phyloP scores from a whole-genome alignment of 208 protist genomes.

The Leishmania martiniquensis region DNA sequence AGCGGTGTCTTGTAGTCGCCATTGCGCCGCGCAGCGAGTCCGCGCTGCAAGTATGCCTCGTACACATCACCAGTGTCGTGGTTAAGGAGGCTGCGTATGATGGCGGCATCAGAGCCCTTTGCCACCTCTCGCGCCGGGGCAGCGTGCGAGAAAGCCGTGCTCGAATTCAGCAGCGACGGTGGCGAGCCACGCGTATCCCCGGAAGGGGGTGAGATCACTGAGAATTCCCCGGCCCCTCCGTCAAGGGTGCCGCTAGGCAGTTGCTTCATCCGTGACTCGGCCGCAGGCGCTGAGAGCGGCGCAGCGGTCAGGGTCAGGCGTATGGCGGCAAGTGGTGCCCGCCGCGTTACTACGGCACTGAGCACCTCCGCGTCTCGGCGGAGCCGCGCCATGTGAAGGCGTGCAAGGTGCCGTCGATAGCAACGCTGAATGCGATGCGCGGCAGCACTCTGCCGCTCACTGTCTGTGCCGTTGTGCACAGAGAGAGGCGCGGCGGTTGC shows the following conservation, averaged over 20 bases:
- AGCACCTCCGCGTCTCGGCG: constrained; percentile 23
- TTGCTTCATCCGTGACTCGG: neutral
- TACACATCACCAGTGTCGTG: constrained; percentile 48
- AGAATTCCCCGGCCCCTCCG: neutral
- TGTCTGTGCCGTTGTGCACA: neutral
- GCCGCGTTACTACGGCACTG: constrained; percentile 22
- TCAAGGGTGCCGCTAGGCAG: neutral
- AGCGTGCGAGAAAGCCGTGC: neutral
- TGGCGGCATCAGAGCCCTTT: neutral
- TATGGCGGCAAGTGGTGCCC: constrained; percentile 20
- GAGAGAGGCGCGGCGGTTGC: neutral
- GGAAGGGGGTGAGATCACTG: neutral
- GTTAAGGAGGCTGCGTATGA: constrained; percentile 29
- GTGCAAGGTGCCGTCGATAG: constrained; percentile 9
- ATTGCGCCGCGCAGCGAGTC: constrained; percentile 20
- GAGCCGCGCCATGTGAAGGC: constrained; percentile 9
- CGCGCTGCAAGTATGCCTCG: constrained; percentile 24
- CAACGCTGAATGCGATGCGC: constrained; percentile 24
- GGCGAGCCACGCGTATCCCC: neutral
- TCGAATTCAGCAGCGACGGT: neutral
- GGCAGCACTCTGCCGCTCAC: neutral
- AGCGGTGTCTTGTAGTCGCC: constrained; percentile 56
- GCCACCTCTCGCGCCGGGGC: neutral
- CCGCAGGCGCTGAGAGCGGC: neutral
- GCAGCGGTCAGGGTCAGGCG: constrained; percentile 4